Base-by-base conservation (phyloP, 805 yeast genomes). In the Zygotorulaspora florentina region DNA sequence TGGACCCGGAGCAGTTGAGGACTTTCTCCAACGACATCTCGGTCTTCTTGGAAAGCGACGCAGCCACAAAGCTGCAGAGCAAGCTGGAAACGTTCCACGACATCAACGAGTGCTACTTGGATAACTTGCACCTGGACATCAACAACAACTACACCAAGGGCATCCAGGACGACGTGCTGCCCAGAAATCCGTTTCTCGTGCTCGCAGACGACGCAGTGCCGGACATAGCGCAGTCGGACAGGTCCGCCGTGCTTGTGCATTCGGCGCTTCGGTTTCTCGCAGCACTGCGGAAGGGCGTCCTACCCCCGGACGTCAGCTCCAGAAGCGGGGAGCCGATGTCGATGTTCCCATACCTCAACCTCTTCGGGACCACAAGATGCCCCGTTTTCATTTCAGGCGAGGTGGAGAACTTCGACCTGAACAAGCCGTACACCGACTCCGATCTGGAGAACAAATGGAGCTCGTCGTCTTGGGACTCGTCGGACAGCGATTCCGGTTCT, bases 181-280 rank as follows among this genome's bases (percentile, higher is more conserved):
- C 95, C 4, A 70, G 91, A 50, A 85, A 85, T 59, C 95, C 95
- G 1, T 85, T 83, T 56, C 72, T 85, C 52, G 76, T 85, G 9
- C 63, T 85, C 13, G 88, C 84, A 52, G 84, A 84, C 58, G 95
- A 85, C 52, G 90, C 91, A 1, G 72, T 79, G 50, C 72, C 79
- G 13, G 76, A 75, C 47, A 73, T 87, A 12, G 70, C 76, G 42
- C 95, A 85, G 65, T 69, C 79, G 9, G 83, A 80, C 50, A 63
- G 91, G 30, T 82, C 90, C 8, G 80, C 90, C 2, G 81, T 77
- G 23, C 65, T 85, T 51, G 73, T 83, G 23, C 76, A 79, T 43
- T 82, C 89, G 3, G 74, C 87, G 2, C 67, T 84, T 56, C 77
- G 86, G 62, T 85, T 85, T 53, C 73, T 83, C 13, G 68, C 79